These are phyloP conservation scores for Hibiscus syriacus DNA, from an alignment of 345 rosid species.

Conservation along the genomic window DNA sequence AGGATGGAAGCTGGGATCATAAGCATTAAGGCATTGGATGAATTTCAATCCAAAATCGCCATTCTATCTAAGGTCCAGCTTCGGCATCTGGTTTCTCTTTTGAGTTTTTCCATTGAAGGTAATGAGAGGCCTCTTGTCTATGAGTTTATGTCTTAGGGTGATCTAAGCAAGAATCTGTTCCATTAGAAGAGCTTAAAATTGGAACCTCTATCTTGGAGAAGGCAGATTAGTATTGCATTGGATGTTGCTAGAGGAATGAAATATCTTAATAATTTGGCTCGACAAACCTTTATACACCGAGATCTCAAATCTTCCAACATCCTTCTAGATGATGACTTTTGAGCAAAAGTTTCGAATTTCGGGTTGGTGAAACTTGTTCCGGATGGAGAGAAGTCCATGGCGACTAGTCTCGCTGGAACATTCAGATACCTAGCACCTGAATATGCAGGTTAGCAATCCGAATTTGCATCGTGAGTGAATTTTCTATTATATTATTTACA, in stretches of 20 bases:
- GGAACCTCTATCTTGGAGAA: constrained; percentile 70
- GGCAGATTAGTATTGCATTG: constrained; percentile 54
- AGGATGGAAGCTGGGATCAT: constrained; percentile 68
- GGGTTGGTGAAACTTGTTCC: constrained; percentile 81
- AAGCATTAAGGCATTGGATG: constrained; percentile 50
- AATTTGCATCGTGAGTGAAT: too few species aligned
- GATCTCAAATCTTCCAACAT: constrained; percentile 77
- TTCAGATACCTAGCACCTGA: constrained; percentile 82
- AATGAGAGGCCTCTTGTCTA: constrained; percentile 65
- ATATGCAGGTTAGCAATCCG: constrained; percentile 52
- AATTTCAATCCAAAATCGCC: constrained; percentile 68
- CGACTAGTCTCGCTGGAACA: constrained; percentile 72
- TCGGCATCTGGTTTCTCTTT: constrained; percentile 64
- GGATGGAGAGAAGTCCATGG: constrained; percentile 52
- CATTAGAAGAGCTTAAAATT: constrained; percentile 56
- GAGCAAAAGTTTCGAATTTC: constrained; percentile 69
- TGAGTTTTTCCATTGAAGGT: constrained; percentile 64
- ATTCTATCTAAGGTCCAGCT: constrained; percentile 73
- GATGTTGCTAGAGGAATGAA: constrained; percentile 82
- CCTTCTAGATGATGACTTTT: constrained; percentile 59
- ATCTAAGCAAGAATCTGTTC: constrained; percentile 67
- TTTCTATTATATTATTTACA: too few species aligned
- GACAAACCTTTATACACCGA: constrained; percentile 63
- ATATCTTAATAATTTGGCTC: constrained; percentile 66
- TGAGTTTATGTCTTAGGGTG: constrained; percentile 77